Conservation (phyloP, 495 filamentous ascomycete species). For the Penicillium argentinense region DNA sequence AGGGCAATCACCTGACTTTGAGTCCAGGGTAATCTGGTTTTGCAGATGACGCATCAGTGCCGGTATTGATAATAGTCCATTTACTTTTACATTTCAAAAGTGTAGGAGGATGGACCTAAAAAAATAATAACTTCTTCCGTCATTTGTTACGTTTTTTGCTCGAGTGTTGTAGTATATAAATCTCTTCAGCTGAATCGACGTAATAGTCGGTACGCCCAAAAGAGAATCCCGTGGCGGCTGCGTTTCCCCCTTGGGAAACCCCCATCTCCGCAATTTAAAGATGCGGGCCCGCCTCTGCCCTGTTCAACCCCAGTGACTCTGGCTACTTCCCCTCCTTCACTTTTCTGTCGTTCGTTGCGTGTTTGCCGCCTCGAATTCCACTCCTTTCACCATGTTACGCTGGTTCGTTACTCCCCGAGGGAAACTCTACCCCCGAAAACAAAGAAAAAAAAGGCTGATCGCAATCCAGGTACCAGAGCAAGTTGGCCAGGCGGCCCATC, state of each 20-base stretch:
- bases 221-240: conserved; percentile 17
- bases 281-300: too few species aligned
- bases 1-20: too few species aligned
- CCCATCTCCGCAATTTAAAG: conserved; percentile 33
- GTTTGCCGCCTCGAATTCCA: neutral
- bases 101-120: too few species aligned
- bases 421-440: conserved; percentile 4
- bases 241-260: conserved; percentile 17
- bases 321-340: neutral
- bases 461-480: conserved; percentile 76
- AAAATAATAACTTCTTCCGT: too few species aligned
- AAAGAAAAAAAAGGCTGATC: conserved; percentile 13
- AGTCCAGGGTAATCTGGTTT: too few species aligned
- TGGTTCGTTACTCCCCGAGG: conserved; percentile 32
- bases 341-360: conserved; percentile 1
- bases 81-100: too few species aligned
- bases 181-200: too few species aligned
- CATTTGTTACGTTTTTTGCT: too few species aligned
- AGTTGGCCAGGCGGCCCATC: conserved; percentile 75
- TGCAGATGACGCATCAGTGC: too few species aligned
- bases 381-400: conserved; percentile 39
- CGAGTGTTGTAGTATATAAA: neutral
- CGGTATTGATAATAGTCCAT: too few species aligned
- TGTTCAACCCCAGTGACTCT: too few species aligned
- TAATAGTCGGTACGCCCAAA: too few species aligned